Conservation (phyloP, 345 rosid species). For the Anastatica hierochuntica region DNA sequence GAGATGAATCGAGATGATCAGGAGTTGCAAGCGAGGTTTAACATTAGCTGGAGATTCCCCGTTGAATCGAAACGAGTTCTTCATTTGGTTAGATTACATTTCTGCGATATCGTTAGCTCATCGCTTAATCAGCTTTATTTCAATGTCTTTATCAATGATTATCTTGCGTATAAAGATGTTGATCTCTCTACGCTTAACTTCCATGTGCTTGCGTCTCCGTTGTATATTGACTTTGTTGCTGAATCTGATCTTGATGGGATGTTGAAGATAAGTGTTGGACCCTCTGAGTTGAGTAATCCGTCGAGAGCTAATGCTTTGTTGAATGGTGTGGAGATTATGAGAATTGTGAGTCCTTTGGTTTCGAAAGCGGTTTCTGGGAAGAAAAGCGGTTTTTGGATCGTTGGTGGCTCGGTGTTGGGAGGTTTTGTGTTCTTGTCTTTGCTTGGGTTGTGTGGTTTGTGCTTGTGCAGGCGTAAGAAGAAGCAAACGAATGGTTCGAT, state of each 20-base stretch:
- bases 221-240: conserved; percentile 60
- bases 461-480: conserved; percentile 27
- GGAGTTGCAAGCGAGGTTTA: conserved; percentile 39
- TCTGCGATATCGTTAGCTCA: conserved; percentile 74
- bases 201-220: conserved; percentile 66
- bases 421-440: conserved; percentile 36
- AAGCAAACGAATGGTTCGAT: conserved; percentile 39
- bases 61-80: conserved; percentile 37
- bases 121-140: conserved; percentile 74
- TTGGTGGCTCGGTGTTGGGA: conserved; percentile 53
- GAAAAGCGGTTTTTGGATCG: conserved; percentile 35
- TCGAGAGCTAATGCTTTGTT: conserved; percentile 53
- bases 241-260: conserved; percentile 46
- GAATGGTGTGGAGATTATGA: conserved; percentile 91
- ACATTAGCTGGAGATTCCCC: conserved; percentile 69
- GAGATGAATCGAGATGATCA: conserved; percentile 65
- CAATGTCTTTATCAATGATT: conserved; percentile 57
- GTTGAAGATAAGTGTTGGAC: conserved; percentile 66
- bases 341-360: conserved; percentile 34
- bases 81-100: conserved; percentile 81
- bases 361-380: conserved; percentile 25
- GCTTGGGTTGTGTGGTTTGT: conserved; percentile 22
- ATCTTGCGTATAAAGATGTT: conserved; percentile 52
- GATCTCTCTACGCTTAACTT: conserved; percentile 61
- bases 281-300: conserved; percentile 62